Evolutionary conservation across 1,139 yeast species (phyloP), one percentile per base, ranked within the genome.

Genomic region (Magnusiomyces suaveolens): DNA sequence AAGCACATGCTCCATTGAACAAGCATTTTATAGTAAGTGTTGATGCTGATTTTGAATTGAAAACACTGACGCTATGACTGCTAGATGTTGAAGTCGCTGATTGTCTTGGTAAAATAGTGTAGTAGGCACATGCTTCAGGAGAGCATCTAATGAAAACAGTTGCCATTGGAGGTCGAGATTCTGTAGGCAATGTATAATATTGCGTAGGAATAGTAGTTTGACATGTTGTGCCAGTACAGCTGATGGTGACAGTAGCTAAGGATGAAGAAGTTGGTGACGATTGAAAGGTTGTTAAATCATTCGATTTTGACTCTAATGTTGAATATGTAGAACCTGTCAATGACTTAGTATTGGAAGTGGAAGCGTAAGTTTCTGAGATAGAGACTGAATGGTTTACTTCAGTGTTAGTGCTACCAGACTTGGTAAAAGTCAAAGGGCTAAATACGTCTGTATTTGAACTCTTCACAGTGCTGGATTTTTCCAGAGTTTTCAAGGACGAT

Each of bases 191-290:
- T 3, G 41, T 38, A n/a, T 10, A 6, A 16, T 16, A 16, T 12
- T 38, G 41, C 6, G 41, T n/a, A 38, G 41, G 41, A n/a, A n/a
- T 16, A 38, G 20, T 38, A 8, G 41, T 38, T 16, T 38, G 8
- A n/a, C 41, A 38, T 38, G 41, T n/a, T 10, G 8, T 38, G 41
- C 20, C 16, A 16, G 41, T 18, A 38, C 20, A 16, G 41, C 41
- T 16, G 16, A 38, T 38, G 18, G 41, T 38, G 41, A 51, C 21
- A 16, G 48, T 44, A 26, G 33, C 48, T 12, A 32, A 26, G 16
- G 46, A 6, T 20, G 49, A 23, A 49, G 54, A 50, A 8, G 46
- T 18, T 32, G 32, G 36, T 48, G 8, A 41, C n/a, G 46, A 23
- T 21, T 18, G 21, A 16, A 21, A 6, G 44, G 54, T 49, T 16